phyloP scores from a whole-genome alignment of 2,329 filamentous ascomycete genomes.

The Pseudophaeomoniella oleicola region DNA sequence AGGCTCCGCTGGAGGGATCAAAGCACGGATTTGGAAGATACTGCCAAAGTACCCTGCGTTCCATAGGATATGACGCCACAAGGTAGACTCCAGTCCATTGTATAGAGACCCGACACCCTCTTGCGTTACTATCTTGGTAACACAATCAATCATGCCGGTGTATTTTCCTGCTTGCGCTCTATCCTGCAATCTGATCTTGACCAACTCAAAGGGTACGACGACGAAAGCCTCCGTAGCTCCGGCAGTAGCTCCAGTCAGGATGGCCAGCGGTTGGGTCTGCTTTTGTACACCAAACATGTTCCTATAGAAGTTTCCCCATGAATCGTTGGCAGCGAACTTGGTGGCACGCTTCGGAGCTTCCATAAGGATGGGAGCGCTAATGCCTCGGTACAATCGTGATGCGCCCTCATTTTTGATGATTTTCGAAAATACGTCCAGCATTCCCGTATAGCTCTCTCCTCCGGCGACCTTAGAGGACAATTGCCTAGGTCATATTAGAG shows the following conservation, averaged over 20 bases:
- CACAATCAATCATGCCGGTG: slow-evolving; percentile 38
- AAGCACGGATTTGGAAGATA: slow-evolving; percentile 86
- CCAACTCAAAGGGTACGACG: slow-evolving; percentile 92
- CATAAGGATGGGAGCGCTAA: slow-evolving; percentile 92
- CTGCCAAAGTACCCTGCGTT: slow-evolving; percentile 95
- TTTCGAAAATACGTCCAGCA: slow-evolving; percentile 96
- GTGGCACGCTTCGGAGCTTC: slow-evolving; percentile 91
- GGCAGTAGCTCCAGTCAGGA: slow-evolving; percentile 85
- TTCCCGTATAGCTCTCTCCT: slow-evolving; percentile 83
- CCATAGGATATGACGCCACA: slow-evolving; percentile 93
- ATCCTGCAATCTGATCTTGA: slow-evolving; percentile 97
- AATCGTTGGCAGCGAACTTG: slow-evolving; percentile 98
- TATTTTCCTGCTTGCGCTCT: slow-evolving; percentile 73
- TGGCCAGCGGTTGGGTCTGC: slow-evolving; percentile 82
- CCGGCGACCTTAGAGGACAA: slow-evolving; percentile 43
- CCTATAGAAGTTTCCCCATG: slow-evolving; percentile 92
- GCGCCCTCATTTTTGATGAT: slow-evolving; percentile 89
- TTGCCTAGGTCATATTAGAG: slow-evolving; percentile 43
- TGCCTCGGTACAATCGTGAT: slow-evolving; percentile 88
- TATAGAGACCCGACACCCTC: slow-evolving; percentile 84
- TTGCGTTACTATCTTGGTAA: slow-evolving; percentile 55
- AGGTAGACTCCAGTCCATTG: slow-evolving; percentile 88
- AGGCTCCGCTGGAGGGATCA: slow-evolving; percentile 61
- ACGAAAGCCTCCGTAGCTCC: slow-evolving; percentile 94
- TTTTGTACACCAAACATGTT: slow-evolving; percentile 68